Conservation (phyloP, 1,284 basidiomycete genomes). For the Tylopilus sp. region DNA sequence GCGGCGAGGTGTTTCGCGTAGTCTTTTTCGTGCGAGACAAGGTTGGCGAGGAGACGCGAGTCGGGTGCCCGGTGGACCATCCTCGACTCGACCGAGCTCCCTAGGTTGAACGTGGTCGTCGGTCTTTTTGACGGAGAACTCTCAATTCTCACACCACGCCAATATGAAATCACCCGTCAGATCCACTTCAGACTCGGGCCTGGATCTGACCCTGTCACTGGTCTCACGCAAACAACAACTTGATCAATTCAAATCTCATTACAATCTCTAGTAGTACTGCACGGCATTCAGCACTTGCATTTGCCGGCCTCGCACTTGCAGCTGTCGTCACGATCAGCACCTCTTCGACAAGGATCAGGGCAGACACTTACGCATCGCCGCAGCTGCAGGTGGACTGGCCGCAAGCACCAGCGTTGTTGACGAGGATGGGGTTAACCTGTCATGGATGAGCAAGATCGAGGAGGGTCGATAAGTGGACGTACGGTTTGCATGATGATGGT, state of each 20-base stretch:
- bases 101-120: no score
- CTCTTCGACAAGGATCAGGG: background rate
- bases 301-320: constrained; percentile 27
- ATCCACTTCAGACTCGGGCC: no score
- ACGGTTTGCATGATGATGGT: constrained; percentile 1
- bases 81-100: background rate
- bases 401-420: constrained; percentile 16
- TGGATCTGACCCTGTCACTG: no score
- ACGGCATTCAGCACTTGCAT: constrained; percentile 23
- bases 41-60: constrained; percentile 73
- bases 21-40: constrained; percentile 77
- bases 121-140: no score
- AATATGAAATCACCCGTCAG: no score
- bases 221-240: no score
- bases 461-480: background rate
- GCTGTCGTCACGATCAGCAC: constrained; percentile 5
- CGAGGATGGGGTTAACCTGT: constrained; percentile 10
- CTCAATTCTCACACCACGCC: constrained; percentile 3
- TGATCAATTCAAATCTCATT: no score
- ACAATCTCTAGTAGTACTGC: no score
- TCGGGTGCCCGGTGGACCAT: constrained; percentile 83
- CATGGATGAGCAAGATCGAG: background rate
- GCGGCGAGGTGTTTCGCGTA: constrained; percentile 69
- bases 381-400: constrained; percentile 4
- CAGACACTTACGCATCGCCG: constrained; percentile 10